These are phyloP conservation scores for Baudoinia panamericana DNA, from an alignment of 495 filamentous ascomycete genomes.

Conservation along the genomic window DNA sequence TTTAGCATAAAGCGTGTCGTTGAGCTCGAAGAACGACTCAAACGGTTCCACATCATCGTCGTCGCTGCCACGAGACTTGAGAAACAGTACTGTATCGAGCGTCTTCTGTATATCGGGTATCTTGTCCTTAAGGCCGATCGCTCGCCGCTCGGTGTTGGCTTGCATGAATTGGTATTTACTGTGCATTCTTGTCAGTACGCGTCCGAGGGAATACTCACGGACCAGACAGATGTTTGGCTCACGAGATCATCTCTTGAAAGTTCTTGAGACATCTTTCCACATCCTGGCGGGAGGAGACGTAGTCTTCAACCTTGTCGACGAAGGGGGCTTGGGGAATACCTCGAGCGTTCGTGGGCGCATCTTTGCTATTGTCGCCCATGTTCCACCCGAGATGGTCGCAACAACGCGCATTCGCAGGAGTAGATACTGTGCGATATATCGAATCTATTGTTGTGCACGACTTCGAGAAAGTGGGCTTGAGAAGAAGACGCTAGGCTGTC, in stretches of 20 bases:
- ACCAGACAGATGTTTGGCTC: conserved; percentile 26
- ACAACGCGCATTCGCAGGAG: too few relatives aligned
- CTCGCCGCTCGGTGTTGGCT: conserved; percentile 71
- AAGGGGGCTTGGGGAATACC: conserved; percentile 93
- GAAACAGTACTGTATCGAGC: conserved; percentile 79
- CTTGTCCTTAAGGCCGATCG: conserved; percentile 78
- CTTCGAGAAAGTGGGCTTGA: too few relatives aligned
- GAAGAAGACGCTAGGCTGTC: too few relatives aligned
- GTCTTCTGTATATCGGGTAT: conserved; percentile 96
- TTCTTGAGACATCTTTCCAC: conserved; percentile 80
- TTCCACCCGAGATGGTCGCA: too few relatives aligned
- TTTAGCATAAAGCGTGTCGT: conserved; percentile 89
- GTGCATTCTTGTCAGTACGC: background rate
- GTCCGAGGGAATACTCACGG: too few relatives aligned
- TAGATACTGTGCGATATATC: too few relatives aligned
- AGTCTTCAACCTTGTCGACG: conserved; percentile 91
- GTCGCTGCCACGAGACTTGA: conserved; percentile 43
- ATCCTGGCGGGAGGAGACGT: conserved; percentile 71
- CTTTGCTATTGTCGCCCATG: conserved; percentile 33
- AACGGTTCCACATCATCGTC: conserved; percentile 46
- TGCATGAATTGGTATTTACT: conserved; percentile 99
- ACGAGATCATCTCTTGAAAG: conserved; percentile 99
- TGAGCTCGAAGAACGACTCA: conserved; percentile 88
- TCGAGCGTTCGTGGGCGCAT: conserved; percentile 66
- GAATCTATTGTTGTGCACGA: too few relatives aligned